Evolutionary conservation across 768 basidiomycete genomes (phyloP).

Genomic region (Macrocybe gigantea): DNA sequence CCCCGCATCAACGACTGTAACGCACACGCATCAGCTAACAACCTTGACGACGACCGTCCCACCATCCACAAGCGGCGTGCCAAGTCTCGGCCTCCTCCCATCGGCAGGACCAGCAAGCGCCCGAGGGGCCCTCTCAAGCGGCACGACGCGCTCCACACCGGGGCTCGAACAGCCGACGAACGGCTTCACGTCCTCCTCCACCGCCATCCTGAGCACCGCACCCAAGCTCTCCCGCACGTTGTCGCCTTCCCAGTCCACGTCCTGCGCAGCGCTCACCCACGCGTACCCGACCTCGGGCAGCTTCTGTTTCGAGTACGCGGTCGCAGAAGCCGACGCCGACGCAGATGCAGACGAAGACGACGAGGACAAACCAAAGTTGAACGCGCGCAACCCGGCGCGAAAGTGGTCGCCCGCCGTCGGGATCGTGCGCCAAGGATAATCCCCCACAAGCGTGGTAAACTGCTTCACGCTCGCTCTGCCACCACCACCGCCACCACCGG

Average conservation of each 20-base stretch:
- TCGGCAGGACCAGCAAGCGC: constrained; percentile 26
- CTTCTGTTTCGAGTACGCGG: constrained; percentile 16
- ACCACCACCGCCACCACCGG: too few relatives aligned
- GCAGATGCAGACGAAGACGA: constrained; percentile 11
- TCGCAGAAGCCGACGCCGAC: constrained; percentile 6
- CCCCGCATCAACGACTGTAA: too few relatives aligned
- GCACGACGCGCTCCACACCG: constrained; percentile 28
- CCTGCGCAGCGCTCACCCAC: constrained; percentile 77
- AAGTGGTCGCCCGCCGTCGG: constrained; percentile 71
- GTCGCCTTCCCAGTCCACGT: constrained; percentile 79
- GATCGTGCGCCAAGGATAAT: constrained; percentile 55
- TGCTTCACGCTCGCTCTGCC: constrained; percentile 29
- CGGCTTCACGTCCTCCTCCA: constrained; percentile 39
- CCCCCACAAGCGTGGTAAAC: constrained; percentile 80
- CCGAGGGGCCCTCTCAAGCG: constrained; percentile 50
- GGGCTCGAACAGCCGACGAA: constrained; percentile 25
- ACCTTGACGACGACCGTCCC: constrained; percentile 40
- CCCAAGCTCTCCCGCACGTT: constrained; percentile 53
- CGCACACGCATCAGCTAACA: constrained; percentile 17
- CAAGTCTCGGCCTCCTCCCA: constrained; percentile 17
- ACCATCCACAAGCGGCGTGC: constrained; percentile 32
- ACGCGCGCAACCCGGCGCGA: constrained; percentile 62
- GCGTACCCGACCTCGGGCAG: constrained; percentile 58
- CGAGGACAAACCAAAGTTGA: constrained; percentile 28
- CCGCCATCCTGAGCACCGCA: constrained; percentile 32